phyloP scores from a whole-genome alignment of 2,329 filamentous ascomycete genomes.

The Aspergillus fumigatus region DNA sequence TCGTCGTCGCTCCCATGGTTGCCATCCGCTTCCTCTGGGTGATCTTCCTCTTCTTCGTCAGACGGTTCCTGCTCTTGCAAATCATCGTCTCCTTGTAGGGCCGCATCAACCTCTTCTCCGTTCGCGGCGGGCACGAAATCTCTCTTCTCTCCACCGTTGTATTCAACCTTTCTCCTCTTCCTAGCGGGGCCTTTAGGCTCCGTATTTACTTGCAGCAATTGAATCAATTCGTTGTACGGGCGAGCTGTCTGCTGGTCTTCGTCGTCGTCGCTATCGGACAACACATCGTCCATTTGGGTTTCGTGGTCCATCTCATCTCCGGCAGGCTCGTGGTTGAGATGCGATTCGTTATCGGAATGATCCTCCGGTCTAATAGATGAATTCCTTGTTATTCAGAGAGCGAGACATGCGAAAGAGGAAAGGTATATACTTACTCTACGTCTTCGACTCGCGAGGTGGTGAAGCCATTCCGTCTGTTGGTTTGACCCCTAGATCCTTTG shows the following conservation, averaged over 20 bases:
- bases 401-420: background rate
- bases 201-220: conserved; percentile 47
- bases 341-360: conserved; percentile 23
- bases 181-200: conserved; percentile 42
- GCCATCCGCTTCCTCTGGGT: conserved; percentile 34
- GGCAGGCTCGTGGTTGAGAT: conserved; percentile 36
- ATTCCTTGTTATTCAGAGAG: background rate
- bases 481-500: conserved; percentile 25
- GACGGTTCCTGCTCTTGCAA: conserved; percentile 48
- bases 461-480: conserved; percentile 27
- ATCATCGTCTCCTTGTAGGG: conserved; percentile 38
- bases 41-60: conserved; percentile 36
- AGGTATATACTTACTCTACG: conserved; percentile 28
- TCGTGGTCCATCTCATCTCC: conserved; percentile 44
- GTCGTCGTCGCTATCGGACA: conserved; percentile 41
- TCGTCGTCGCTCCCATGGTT: conserved; percentile 33
- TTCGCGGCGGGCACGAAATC: conserved; percentile 16
- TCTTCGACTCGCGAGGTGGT: conserved; percentile 37
- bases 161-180: conserved; percentile 51
- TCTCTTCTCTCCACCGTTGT: conserved; percentile 24
- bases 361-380: conserved; percentile 22
- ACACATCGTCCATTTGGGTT: conserved; percentile 26
- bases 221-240: conserved; percentile 55
- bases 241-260: conserved; percentile 38
- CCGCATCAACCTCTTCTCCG: conserved; percentile 23